These are phyloP conservation scores for Arthrinium phaeospermum DNA, from an alignment of 2,329 filamentous ascomycete genomes.

Conservation along the genomic window DNA sequence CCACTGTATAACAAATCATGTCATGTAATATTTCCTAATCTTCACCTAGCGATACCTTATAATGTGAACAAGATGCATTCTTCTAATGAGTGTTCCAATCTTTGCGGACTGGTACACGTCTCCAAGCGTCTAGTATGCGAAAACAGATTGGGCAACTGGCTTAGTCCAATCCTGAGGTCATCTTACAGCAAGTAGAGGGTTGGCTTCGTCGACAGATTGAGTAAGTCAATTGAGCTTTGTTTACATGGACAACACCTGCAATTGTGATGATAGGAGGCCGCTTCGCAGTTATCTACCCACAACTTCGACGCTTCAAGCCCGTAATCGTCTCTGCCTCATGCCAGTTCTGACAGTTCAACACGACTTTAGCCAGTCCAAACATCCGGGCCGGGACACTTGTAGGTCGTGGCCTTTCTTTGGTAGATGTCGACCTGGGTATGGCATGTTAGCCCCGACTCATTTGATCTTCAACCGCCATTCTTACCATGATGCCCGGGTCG, in stretches of 20 bases:
- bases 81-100: not conserved
- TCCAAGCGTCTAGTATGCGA: not conserved
- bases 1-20: not conserved
- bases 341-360: not conserved
- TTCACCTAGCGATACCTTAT: conserved; percentile 5
- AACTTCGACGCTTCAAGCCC: not conserved
- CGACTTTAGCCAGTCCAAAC: conserved; percentile 56
- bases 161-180: not conserved
- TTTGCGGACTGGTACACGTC: too few relatives aligned
- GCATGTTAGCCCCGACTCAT: conserved; percentile 24
- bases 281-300: too few relatives aligned
- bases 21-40: not conserved
- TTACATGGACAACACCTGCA: not conserved
- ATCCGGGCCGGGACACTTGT: conserved; percentile 53
- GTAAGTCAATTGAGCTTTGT: not conserved
- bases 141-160: not conserved
- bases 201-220: not conserved
- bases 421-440: conserved; percentile 52
- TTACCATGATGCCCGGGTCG: conserved; percentile 54
- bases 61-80: conserved; percentile 13
- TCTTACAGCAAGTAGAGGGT: not conserved
- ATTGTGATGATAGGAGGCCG: too few relatives aligned
- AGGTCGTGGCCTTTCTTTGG: conserved; percentile 48
- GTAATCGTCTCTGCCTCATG: not conserved
- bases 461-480: conserved; percentile 23